Evolutionary conservation across 164 flowering plant species (phyloP), one percentile per base, ranked within the genome.

Genomic region (Aristolochia californica): DNA sequence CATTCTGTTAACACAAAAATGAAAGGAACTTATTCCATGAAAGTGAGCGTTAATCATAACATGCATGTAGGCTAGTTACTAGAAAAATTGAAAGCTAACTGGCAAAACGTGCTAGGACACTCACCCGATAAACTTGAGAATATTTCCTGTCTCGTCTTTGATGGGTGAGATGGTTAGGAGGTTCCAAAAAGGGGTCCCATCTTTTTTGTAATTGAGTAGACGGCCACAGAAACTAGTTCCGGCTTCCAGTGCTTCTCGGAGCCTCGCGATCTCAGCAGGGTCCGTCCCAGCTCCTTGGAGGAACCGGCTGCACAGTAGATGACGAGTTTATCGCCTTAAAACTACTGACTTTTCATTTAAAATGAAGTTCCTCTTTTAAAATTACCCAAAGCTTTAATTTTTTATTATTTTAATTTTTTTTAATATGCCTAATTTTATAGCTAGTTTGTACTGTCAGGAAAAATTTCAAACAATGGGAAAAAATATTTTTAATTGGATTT

Each of bases 141-240:
- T 63, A 25, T 79, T 85, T 1, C 98, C 98, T 3, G 55, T 59
- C 30, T 88, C 98, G 51, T 87, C 98, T 68, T 93, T 93, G 76
- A 93, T 93, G 21, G 98, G 98, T 16, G 98, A n/a, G 63, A 93
- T 81, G 0, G 98, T 93, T 40, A 93, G 85, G 53, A 93, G 87
- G 66, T 93, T 93, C 98, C 98, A 93, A 58, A 93, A 93, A 0
- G 97, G 78, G 0, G 90, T 82, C 48, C 97, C 95, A 54, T 93
- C 98, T 71, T 93, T 93, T 87, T 93, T 93, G 72, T 88, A 93
- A 57, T 93, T 93, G 70, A 93, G 70, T 71, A 93, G 48, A 59
- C 98, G 73, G 20, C 97, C 98, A 69, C 98, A 88, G 64, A 83
- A 93, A 53, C 65, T 85, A 12, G 45, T 52, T 15, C 97, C 97